phyloP scores from a whole-genome alignment of 768 basidiomycete genomes.

The Auriscalpium vulgare region DNA sequence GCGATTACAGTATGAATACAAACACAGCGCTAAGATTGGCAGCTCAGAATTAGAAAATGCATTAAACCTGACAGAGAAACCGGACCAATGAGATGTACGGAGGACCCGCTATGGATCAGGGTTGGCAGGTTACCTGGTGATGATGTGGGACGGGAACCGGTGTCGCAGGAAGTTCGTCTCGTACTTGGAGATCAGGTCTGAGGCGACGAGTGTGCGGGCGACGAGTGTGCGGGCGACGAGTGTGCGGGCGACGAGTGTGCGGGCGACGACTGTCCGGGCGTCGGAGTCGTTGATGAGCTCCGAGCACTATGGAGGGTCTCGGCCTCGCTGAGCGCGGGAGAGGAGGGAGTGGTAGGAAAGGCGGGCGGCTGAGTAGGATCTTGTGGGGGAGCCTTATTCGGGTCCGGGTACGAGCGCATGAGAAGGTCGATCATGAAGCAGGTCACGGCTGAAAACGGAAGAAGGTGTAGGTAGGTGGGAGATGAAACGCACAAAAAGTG shows the following conservation, averaged over 20 bases:
- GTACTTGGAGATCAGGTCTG: slow-evolving; percentile 17
- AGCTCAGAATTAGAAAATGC: slow-evolving; percentile 1
- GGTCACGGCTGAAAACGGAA: slow-evolving; percentile 21
- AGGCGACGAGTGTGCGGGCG: too few species aligned
- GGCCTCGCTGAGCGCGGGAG: slow-evolving; percentile 8
- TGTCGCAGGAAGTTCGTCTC: slow-evolving; percentile 21
- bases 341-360: slow-evolving; percentile 1
- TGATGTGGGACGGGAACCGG: slow-evolving; percentile 17
- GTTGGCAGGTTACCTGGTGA: slow-evolving; percentile 9
- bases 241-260: slow-evolving; percentile 13
- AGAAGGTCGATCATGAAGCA: slow-evolving; percentile 23
- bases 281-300: slow-evolving; percentile 5
- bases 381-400: slow-evolving; percentile 7
- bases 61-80: slow-evolving; percentile 32
- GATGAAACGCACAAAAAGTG: slow-evolving; percentile 20
- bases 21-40: too few species aligned
- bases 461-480: slow-evolving; percentile 16
- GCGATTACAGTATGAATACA: too few species aligned
- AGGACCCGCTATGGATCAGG: slow-evolving; percentile 26
- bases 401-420: slow-evolving; percentile 4
- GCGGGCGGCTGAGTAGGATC: background rate
- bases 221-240: too few species aligned
- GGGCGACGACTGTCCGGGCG: background rate
- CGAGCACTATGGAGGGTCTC: slow-evolving; percentile 3
- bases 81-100: slow-evolving; percentile 30